Conservation (phyloP, 352 stramenopile genomes). For the Peronosclerospora sorghi region DNA sequence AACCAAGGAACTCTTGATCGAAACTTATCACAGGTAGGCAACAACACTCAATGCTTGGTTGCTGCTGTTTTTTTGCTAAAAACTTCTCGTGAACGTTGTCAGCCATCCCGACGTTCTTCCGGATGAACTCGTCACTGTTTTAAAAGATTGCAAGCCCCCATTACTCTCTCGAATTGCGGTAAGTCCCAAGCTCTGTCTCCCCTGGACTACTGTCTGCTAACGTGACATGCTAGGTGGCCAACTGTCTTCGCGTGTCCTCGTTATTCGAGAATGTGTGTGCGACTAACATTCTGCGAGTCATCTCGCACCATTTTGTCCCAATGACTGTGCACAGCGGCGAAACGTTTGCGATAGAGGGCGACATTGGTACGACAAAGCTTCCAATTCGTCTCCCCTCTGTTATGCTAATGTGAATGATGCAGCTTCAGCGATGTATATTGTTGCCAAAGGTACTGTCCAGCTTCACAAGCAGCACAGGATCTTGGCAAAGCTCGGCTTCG, state of each 20-base stretch:
- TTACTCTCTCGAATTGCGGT: conserved; percentile 70
- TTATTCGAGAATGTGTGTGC: conserved; percentile 75
- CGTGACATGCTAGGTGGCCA: no score
- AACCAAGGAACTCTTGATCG: conserved; percentile 61
- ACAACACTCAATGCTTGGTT: neutral
- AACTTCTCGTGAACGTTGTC: neutral
- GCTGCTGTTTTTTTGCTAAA: conserved; percentile 5
- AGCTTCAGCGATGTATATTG: conserved; percentile 74
- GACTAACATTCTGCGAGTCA: conserved; percentile 59
- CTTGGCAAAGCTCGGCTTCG: conserved; percentile 51
- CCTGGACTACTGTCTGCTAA: no score
- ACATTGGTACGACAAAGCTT: conserved; percentile 29
- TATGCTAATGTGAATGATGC: neutral
- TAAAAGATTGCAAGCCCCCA: conserved; percentile 31
- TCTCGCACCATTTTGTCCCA: conserved; percentile 73
- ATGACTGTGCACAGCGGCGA: conserved; percentile 33
- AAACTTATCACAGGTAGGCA: conserved; percentile 53
- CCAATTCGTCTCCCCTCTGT: neutral
- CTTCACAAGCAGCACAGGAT: conserved; percentile 66
- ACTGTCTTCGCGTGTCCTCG: conserved; percentile 65
- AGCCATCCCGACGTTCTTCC: conserved; percentile 43
- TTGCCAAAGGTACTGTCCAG: conserved; percentile 59
- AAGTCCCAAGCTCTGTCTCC: neutral
- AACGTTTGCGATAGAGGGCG: conserved; percentile 53
- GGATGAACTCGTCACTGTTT: conserved; percentile 32